Percentiles rank a stretch among this genome's conserved stretches.
Conservation (phyloP, 2,329 filamentous ascomycete species). For the Trichoderma simmonsii region DNA sequence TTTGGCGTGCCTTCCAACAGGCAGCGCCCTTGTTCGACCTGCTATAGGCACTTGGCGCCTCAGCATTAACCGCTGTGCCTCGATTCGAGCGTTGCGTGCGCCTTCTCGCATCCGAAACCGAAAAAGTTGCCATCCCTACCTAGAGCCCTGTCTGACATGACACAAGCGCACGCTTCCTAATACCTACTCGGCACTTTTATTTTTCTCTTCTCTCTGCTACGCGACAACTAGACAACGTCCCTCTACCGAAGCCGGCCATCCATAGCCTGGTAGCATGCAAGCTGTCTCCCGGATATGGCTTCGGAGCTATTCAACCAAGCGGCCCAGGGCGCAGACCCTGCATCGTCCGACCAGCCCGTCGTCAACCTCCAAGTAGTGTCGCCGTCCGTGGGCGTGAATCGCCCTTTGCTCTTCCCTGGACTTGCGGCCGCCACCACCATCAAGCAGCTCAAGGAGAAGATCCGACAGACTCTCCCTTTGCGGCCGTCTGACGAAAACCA, state of each 20-base stretch:
- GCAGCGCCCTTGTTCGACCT: neutral
- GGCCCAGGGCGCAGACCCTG: constrained; percentile 19
- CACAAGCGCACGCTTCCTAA: constrained; percentile 15
- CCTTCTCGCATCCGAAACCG: neutral
- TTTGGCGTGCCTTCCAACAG: neutral
- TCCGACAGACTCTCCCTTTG: constrained; percentile 49
- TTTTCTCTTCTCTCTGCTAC: neutral
- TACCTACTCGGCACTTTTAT: neutral
- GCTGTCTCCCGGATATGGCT: constrained; percentile 36
- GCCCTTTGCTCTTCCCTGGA: constrained; percentile 47
- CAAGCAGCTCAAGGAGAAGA: constrained; percentile 55
- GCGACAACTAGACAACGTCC: neutral
- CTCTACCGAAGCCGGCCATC: neutral
- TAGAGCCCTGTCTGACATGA: constrained; percentile 20
- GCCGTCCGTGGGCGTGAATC: constrained; percentile 52
- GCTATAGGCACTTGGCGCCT: neutral
- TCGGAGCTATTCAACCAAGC: constrained; percentile 32
- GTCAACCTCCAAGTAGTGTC: constrained; percentile 59
- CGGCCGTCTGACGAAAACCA: constrained; percentile 54
- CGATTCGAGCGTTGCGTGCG: neutral
- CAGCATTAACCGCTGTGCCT: neutral
- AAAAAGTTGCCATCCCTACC: neutral
- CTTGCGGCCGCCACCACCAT: constrained; percentile 52
- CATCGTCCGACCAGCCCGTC: constrained; percentile 34
- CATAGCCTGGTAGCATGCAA: constrained; percentile 27